phyloP scores from a whole-genome alignment of 345 rosid species.

The Draba incana region DNA sequence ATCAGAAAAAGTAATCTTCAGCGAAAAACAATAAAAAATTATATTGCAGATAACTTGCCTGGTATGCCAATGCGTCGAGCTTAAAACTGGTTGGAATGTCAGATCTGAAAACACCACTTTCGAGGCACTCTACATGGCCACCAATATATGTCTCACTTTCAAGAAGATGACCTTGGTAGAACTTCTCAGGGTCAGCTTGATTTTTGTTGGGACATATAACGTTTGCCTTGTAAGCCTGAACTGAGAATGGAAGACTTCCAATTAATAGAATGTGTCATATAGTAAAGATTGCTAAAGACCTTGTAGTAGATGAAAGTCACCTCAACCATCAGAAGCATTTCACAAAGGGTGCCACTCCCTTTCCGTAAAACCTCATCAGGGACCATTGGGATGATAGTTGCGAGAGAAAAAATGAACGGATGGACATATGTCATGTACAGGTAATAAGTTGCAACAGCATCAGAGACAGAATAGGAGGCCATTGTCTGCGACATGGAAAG shows the following conservation, averaged over 20 bases:
- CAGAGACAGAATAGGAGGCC: conserved; percentile 99
- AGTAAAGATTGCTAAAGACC: conserved; percentile 27
- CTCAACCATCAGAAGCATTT: conserved; percentile 99
- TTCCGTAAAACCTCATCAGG: conserved; percentile 99
- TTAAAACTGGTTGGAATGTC: conserved; percentile 92
- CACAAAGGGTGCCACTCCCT: conserved; percentile 99
- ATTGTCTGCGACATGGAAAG: conserved; percentile 65
- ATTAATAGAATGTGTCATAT: conserved; percentile 30
- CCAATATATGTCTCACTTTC: conserved; percentile 98
- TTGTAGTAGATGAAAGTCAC: conserved; percentile 47
- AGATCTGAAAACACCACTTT: conserved; percentile 98
- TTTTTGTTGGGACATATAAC: conserved; percentile 97
- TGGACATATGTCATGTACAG: conserved; percentile 97
- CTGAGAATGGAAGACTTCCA: conserved; percentile 24
- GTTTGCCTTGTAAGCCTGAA: conserved; percentile 88
- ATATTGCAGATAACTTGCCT: conserved; percentile 52
- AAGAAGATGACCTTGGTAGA: conserved; percentile 77
- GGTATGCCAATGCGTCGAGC: conserved; percentile 78
- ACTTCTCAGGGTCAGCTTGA: conserved; percentile 89
- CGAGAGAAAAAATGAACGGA: conserved; percentile 96
- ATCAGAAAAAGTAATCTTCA: conserved; percentile 16
- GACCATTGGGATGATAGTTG: conserved; percentile 96
- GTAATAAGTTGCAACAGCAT: conserved; percentile 96
- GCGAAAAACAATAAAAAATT: not conserved
- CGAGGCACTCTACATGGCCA: conserved; percentile 98